Evolutionary conservation across 2,329 filamentous ascomycete species (phyloP).

Genomic region (Dactylellina drechsleri): DNA sequence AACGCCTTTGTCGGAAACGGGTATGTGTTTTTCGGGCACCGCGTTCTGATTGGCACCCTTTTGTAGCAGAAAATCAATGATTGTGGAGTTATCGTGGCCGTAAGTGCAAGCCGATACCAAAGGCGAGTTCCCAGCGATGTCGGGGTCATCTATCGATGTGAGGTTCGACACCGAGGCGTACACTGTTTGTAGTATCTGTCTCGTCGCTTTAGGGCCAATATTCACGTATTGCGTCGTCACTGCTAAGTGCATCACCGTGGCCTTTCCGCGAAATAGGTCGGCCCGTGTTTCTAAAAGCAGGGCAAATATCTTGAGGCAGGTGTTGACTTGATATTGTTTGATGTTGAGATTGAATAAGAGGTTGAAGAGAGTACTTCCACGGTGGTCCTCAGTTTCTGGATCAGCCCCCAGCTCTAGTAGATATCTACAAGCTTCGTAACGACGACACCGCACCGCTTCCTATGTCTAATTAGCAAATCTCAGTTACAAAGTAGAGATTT

Average conservation of each 20-base stretch:
- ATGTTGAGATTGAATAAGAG: slow-evolving; percentile 46
- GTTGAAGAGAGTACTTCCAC: slow-evolving; percentile 49
- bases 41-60: slow-evolving; percentile 19
- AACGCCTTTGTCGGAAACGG: slow-evolving; percentile 1
- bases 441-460: slow-evolving; percentile 50
- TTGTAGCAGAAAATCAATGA: slow-evolving; percentile 36
- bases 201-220: slow-evolving; percentile 14
- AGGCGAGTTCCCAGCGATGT: slow-evolving; percentile 38
- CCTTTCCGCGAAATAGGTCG: slow-evolving; percentile 46
- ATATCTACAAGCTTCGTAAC: slow-evolving; percentile 41
- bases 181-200: slow-evolving; percentile 28
- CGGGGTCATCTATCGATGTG: slow-evolving; percentile 44
- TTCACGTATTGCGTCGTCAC: slow-evolving; percentile 47
- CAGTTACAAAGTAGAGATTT: background rate
- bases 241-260: slow-evolving; percentile 46
- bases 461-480: slow-evolving; percentile 9
- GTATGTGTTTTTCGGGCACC: slow-evolving; percentile 20
- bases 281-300: slow-evolving; percentile 39
- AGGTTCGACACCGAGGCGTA: slow-evolving; percentile 42
- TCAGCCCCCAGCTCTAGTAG: slow-evolving; percentile 40
- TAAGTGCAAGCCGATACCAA: slow-evolving; percentile 44
- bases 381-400: slow-evolving; percentile 44
- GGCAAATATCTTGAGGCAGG: slow-evolving; percentile 48
- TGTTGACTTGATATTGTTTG: slow-evolving; percentile 43
- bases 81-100: slow-evolving; percentile 39